Conservation (phyloP, 2,329 filamentous ascomycete species). For the Colletotrichum tamarilloi region DNA sequence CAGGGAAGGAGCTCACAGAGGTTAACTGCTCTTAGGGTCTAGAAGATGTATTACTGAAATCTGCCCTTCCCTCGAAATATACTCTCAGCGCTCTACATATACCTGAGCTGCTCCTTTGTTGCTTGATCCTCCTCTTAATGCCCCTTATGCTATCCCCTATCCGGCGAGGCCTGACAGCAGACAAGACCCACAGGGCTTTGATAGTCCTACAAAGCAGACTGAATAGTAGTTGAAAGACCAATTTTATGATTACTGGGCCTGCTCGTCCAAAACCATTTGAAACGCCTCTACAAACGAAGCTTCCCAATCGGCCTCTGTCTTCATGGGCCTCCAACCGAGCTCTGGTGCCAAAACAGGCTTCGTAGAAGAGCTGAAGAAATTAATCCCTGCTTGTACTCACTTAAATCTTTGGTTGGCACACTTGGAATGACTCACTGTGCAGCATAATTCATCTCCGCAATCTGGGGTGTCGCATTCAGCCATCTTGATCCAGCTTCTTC, state of each 20-base stretch:
- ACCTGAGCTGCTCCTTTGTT: too few relatives aligned
- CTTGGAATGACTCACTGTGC: neutral
- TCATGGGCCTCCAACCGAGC: constrained; percentile 47
- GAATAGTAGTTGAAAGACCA: too few relatives aligned
- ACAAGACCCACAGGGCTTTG: too few relatives aligned
- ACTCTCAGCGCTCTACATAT: too few relatives aligned
- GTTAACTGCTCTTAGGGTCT: too few relatives aligned
- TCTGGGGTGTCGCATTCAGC: neutral
- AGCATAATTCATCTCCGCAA: constrained; percentile 29
- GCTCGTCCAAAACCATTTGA: constrained; percentile 16
- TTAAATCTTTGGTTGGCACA: neutral
- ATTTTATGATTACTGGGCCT: neutral
- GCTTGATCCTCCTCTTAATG: too few relatives aligned
- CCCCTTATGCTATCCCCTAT: too few relatives aligned
- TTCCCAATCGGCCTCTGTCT: constrained; percentile 42
- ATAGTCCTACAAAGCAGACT: neutral
- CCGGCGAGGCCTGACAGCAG: too few relatives aligned
- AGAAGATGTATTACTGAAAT: too few relatives aligned
- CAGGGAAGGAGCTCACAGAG: too few relatives aligned
- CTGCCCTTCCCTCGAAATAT: too few relatives aligned
- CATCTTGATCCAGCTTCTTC: constrained; percentile 13
- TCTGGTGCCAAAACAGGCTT: constrained; percentile 39
- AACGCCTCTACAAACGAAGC: constrained; percentile 38
- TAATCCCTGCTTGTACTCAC: neutral
- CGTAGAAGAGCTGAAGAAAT: constrained; percentile 33